Evolutionary conservation across 2,329 filamentous ascomycete species (phyloP), one percentile per base, ranked within the genome.

Genomic region (Aspergillus amoenus): DNA sequence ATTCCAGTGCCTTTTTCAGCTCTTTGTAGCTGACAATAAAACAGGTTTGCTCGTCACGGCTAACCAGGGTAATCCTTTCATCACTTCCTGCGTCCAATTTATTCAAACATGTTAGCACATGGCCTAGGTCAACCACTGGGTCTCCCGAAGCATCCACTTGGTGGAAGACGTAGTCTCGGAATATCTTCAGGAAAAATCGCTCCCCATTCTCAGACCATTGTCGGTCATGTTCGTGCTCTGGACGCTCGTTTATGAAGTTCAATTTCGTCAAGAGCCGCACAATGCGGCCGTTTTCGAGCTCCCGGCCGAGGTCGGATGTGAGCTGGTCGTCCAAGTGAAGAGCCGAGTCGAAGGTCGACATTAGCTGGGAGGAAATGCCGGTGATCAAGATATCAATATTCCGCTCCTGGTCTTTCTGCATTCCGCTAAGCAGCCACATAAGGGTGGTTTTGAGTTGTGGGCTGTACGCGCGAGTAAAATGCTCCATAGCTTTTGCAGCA

Each of bases 91-190:
- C 90, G 75, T 99, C 94, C 52, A 99, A 80, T 72, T 96, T 97
- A 77, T 95, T 97, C 64, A 99, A 76, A 69, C 89, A 93, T 24
- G 83, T 84, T 45, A 99, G 74, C 62, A 97, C 91, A 76, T 97
- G 93, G 3, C 89, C 93, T 57, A 97, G 79, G 70, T 97, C 90
- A 5, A 96, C 81, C 1, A 93, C 88, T 0, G 94, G 89, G 52
- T 90, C 88, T 13, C 91, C 92, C 56, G 91, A 86, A 30, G 85
- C 83, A 71, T 97, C 92, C 12, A 97, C 92, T 69, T 96, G 93
- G 73, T 99, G 94, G 76, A 97, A 99, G 41, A 97, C 91, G 67
- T 95, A 97, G 75, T 99, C 94, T 49, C 94, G 86, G 80, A 97
- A 97, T 8, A 99, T 83, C 76, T 96, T 97, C 62, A 99, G 81